A percentile compares a stretch with the other conserved stretches of the same genome.
Conservation (phyloP, 2,329 filamentous ascomycete species). For the Monilinia vaccinii-corymbosi region DNA sequence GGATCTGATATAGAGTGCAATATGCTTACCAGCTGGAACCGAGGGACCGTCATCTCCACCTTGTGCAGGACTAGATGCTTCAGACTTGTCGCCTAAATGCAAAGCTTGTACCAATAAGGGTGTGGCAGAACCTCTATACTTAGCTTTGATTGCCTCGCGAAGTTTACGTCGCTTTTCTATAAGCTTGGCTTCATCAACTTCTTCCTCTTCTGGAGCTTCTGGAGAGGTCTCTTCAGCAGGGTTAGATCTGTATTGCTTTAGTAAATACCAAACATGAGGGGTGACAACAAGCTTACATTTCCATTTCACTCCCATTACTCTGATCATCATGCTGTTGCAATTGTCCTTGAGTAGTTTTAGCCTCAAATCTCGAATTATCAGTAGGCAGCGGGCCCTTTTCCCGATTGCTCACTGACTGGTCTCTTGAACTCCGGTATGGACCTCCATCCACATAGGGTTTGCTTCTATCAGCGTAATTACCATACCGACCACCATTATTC, state of each 20-base stretch:
- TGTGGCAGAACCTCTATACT: slow-evolving; percentile 61
- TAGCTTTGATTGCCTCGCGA: slow-evolving; percentile 77
- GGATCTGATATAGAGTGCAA: not conserved
- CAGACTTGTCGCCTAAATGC: slow-evolving; percentile 29
- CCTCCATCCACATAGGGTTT: slow-evolving; percentile 30
- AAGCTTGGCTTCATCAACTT: slow-evolving; percentile 71
- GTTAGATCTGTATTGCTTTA: slow-evolving; percentile 15
- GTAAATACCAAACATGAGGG: slow-evolving; percentile 1
- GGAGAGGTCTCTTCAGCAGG: slow-evolving; percentile 29
- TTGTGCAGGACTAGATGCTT: slow-evolving; percentile 23
- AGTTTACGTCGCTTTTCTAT: slow-evolving; percentile 79
- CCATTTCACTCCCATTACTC: slow-evolving; percentile 30
- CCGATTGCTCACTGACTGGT: slow-evolving; percentile 56
- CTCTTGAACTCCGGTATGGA: slow-evolving; percentile 41
- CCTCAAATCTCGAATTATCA: slow-evolving; percentile 50
- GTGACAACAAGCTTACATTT: slow-evolving; percentile 30
- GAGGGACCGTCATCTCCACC: slow-evolving; percentile 21
- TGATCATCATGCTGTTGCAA: slow-evolving; percentile 40
- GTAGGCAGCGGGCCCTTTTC: slow-evolving; percentile 49
- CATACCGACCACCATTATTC: slow-evolving; percentile 18
- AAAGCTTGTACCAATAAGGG: slow-evolving; percentile 62
- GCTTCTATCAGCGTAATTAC: slow-evolving; percentile 15
- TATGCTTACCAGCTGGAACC: slow-evolving; percentile 31
- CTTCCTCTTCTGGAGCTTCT: slow-evolving; percentile 43
- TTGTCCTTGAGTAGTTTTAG: slow-evolving; percentile 59